Evolutionary conservation across 352 stramenopile genomes (phyloP).

Genomic region (Phytopythium mirpurense): DNA sequence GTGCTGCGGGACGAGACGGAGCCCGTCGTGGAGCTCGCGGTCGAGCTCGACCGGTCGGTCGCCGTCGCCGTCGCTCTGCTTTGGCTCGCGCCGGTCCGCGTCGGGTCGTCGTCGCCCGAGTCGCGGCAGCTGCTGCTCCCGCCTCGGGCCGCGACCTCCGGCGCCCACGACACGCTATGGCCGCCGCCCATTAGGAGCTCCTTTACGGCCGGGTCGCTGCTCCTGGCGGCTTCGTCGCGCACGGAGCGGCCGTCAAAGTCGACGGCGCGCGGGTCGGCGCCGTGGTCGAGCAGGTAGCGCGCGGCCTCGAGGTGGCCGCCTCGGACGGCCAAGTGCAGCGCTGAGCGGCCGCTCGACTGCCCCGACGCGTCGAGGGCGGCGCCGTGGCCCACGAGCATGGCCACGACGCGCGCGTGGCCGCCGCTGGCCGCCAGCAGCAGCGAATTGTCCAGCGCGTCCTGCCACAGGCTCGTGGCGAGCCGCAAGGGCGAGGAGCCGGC

Average conservation of each 20-base stretch:
- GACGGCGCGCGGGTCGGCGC: neutral
- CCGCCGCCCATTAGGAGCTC: neutral
- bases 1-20: neutral
- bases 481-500: neutral
- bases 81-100: too few species aligned
- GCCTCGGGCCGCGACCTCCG: neutral
- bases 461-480: neutral
- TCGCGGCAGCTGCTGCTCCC: neutral
- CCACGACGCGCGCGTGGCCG: neutral
- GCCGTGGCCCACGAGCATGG: neutral
- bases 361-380: neutral
- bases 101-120: neutral
- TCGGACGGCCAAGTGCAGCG: slow-evolving; percentile 3
- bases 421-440: slow-evolving; percentile 1
- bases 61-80: neutral
- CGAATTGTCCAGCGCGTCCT: slow-evolving; percentile 3
- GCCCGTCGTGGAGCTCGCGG: neutral
- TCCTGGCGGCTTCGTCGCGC: neutral
- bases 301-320: neutral
- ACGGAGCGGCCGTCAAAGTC: neutral
- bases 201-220: neutral
- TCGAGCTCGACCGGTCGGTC: slow-evolving; percentile 3
- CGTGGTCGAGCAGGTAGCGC: neutral
- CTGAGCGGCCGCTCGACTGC: neutral
- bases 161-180: slow-evolving; percentile 1